Evolutionary conservation across 1,284 basidiomycete species (phyloP).

Genomic region (Papiliotrema fonsecae): DNA sequence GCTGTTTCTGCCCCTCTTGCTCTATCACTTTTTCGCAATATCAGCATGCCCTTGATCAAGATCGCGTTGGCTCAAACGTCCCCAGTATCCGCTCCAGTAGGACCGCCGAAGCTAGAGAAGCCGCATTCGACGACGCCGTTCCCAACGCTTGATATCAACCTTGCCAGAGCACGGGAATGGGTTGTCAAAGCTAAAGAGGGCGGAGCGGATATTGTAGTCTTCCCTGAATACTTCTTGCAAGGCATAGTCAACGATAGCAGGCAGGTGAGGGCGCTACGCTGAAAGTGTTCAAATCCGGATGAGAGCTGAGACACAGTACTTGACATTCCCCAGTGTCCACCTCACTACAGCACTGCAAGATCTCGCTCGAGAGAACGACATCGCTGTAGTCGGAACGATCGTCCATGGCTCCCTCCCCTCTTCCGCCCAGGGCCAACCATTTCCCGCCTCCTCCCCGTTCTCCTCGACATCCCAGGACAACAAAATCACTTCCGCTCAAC

Average conservation of each 20-base stretch:
- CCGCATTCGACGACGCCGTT: slow-evolving; percentile 22
- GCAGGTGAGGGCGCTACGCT: slow-evolving; percentile 27
- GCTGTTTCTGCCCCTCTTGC: not conserved
- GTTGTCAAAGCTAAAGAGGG: slow-evolving; percentile 22
- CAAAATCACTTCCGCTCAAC: slow-evolving; percentile 14
- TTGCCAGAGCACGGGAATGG: slow-evolving; percentile 14
- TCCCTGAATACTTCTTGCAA: slow-evolving; percentile 48
- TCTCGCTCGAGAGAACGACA: slow-evolving; percentile 25
- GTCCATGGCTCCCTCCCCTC: slow-evolving; percentile 26
- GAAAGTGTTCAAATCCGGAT: no score
- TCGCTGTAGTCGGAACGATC: slow-evolving; percentile 39
- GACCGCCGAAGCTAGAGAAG: slow-evolving; percentile 14
- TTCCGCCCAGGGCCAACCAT: slow-evolving; percentile 1
- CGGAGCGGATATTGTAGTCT: slow-evolving; percentile 40
- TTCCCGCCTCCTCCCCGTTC: slow-evolving; percentile 28
- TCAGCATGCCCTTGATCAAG: not conserved
- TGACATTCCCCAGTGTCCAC: slow-evolving; percentile 31
- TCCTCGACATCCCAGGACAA: slow-evolving; percentile 14
- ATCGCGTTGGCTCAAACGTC: slow-evolving; percentile 43
- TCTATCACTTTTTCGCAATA: not conserved
- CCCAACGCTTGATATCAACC: slow-evolving; percentile 29
- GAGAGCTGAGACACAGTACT: no score
- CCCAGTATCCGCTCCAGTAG: slow-evolving; percentile 21
- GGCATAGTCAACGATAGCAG: slow-evolving; percentile 37
- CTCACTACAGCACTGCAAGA: slow-evolving; percentile 22